Evolutionary conservation across 2,329 filamentous ascomycete genomes (phyloP).

Genomic region (Lasiodiplodia sp.): DNA sequence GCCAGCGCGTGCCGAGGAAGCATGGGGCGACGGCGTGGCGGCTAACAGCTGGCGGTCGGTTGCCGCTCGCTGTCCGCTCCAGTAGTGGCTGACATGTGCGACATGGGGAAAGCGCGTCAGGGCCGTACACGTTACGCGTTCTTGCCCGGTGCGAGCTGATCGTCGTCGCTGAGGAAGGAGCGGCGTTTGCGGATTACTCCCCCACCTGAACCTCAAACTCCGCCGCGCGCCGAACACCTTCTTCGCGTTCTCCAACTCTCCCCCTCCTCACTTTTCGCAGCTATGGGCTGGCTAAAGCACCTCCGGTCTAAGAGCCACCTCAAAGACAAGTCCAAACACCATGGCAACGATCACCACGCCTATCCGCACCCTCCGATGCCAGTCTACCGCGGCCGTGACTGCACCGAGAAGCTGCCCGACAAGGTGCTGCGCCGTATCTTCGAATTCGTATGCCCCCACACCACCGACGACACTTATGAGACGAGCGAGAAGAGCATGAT

Average conservation of each 20-base stretch:
- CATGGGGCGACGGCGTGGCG: neutral
- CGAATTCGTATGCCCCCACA: constrained; percentile 82
- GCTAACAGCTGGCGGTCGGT: neutral
- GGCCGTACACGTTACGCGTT: neutral
- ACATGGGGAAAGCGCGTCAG: constrained; percentile 3
- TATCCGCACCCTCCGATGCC: constrained; percentile 39
- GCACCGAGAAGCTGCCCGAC: constrained; percentile 64
- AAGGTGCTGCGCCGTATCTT: constrained; percentile 81
- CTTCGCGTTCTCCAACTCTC: constrained; percentile 23
- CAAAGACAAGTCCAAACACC: constrained; percentile 37
- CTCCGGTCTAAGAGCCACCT: constrained; percentile 53
- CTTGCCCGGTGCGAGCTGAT: neutral
- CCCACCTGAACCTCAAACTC: constrained; percentile 23
- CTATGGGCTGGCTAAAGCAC: constrained; percentile 60
- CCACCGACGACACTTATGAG: constrained; percentile 77
- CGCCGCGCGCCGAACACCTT: constrained; percentile 13
- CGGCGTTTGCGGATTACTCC: neutral
- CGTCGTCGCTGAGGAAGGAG: neutral
- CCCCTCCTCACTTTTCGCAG: constrained; percentile 35
- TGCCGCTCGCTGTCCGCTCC: neutral
- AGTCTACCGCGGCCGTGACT: constrained; percentile 47
- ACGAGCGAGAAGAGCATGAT: constrained; percentile 81
- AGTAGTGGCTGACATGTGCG: neutral
- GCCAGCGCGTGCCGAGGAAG: constrained; percentile 4
- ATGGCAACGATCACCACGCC: constrained; percentile 33